Evolutionary conservation across 371 early-diverging fungal species (phyloP), one percentile per base, ranked within the genome.

Genomic region (Mucor circinelloides): DNA sequence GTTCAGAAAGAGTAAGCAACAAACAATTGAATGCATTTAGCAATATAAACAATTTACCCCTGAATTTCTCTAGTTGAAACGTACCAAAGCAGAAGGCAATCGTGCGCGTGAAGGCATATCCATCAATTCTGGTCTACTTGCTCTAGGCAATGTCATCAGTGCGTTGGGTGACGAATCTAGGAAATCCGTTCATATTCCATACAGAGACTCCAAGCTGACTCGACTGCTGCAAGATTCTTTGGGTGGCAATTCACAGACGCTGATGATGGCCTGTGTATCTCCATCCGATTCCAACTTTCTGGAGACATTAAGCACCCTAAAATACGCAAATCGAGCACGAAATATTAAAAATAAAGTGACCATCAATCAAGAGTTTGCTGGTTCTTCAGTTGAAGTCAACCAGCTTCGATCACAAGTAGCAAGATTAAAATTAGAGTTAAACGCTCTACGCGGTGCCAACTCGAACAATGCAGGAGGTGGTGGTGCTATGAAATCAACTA

Each of bases 111-210:
- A 99, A 77, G 96, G 97, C 42, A 99, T 98, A 50, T 89, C 93
- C 2, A 99, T 99, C 77, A 99, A 99, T 75, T 88, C 93, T 30
- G 99, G 99, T 13, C 87, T 99, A 17, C 82, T 99, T 48, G 96
- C 97, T 1, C 87, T 99, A 13, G 99, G 99, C 58, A 99, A 99
- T 75, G 99, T 99, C 13, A 99, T 99, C 42, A 93, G 92, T 38
- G 99, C 99, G 1, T 87, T 99, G 13, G 94, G 93, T 40, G 97
- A 97, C 67, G 89, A 94, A 69, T 73, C 89, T 3, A 78, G 91
- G 63, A 85, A 75, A 59, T 75, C 85, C 0, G 72, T 83, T 0
- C 91, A 92, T 64, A 89, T 99, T 17, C 99, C 99, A 8, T 99
- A 95, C 73, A 90, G 99, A 73, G 81, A 99, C 74, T 93, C 94